Evolutionary conservation across 345 rosid species (phyloP).

Genomic region (Abelmoschus esculentus): DNA sequence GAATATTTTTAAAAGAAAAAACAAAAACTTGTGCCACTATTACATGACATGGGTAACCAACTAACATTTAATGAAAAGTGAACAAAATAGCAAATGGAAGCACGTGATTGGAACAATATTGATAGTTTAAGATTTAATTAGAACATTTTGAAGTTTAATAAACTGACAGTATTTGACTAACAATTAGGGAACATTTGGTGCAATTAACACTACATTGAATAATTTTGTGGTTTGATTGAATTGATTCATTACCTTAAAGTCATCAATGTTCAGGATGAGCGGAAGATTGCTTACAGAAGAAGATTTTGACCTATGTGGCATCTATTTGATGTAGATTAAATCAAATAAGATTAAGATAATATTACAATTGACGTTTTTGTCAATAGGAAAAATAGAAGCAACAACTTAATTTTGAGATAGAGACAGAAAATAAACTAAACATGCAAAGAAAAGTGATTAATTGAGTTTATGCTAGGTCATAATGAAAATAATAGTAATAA

Average conservation of each 20-base stretch:
- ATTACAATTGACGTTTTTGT: not conserved
- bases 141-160: not conserved
- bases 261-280: conserved; percentile 78
- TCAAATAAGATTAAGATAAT: not conserved
- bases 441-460: not conserved
- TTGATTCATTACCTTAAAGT: conserved; percentile 68
- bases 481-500: not conserved
- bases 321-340: conserved; percentile 30
- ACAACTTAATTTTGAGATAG: not conserved
- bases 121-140: not conserved
- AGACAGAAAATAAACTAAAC: not conserved
- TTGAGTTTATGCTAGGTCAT: not conserved
- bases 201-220: not conserved
- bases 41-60: too few relatives aligned
- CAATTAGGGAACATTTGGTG: not conserved
- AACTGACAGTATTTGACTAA: not conserved
- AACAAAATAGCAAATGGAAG: not conserved
- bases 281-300: conserved; percentile 54
- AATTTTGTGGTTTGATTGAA: conserved; percentile 4
- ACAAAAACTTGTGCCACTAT: too few relatives aligned
- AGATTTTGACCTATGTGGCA: conserved; percentile 56
- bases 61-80: not conserved
- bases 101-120: not conserved
- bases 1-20: too few relatives aligned
- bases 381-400: not conserved